Evolutionary conservation across 306 rosid species (phyloP), one percentile per base, ranked within the genome.

Genomic region (Glycine latifolia): DNA sequence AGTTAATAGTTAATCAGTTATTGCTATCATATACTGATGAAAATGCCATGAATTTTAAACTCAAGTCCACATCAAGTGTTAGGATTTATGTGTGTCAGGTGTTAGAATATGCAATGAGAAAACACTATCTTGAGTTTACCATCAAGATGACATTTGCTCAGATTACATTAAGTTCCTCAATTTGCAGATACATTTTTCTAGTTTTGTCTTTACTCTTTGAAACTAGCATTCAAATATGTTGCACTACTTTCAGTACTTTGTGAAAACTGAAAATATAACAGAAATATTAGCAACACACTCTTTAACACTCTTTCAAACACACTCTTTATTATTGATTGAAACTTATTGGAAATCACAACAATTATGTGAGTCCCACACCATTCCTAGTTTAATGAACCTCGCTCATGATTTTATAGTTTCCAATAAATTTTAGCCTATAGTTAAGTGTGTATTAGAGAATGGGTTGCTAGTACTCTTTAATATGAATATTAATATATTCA

Each of bases 81-180:
- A 48, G 47, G n/a, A 7, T 41, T 66, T 79, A 16, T 75, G 62
- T 47, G 47, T 52, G 50, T 43, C 52, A 6, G 59, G 46, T 81
- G 31, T 26, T 26, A 26, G 76, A 52, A 4, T 37, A 52, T 75
- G 60, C 69, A 48, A 46, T 4, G 13, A 60, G 69, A 61, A 69
- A 59, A 75, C 75, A 46, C 44, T 33, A 17, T 71, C 44, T 31
- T 13, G 63, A 16, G 82, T 8, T 61, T 50, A 37, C 20, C 68
- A 17, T 71, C 68, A 58, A 66, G 61, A 13, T 58, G 60, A 3
- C 43, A 43, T 47, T 52, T 49, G 55, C 71, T 66, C 65, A 17
- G 62, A 74, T 69, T 60, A 73, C 72, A 10, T 61, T 14, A 72
- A 58, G 52, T 82, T 84, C 16, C 55, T 81, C 72, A 37, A 14